phyloP scores from a whole-genome alignment of 768 basidiomycete species.

The Nevesoporus exiguus region DNA sequence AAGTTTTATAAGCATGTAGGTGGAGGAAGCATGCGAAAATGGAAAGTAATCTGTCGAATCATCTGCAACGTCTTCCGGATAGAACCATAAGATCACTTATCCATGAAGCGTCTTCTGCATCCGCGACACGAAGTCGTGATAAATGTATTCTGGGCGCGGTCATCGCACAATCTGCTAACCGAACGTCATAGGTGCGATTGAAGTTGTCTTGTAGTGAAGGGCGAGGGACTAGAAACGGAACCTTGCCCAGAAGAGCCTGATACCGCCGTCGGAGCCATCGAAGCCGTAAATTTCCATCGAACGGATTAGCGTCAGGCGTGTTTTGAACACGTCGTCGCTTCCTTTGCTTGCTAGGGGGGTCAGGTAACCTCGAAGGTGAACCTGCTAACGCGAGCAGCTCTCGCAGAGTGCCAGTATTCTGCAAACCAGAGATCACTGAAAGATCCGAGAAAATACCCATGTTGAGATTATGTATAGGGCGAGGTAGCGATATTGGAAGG shows the following conservation, averaged over 20 bases:
- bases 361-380: conserved; percentile 21
- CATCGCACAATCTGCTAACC: conserved; percentile 31
- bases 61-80: conserved; percentile 2
- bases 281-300: conserved; percentile 16
- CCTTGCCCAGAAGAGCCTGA: conserved; percentile 52
- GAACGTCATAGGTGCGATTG: conserved; percentile 29
- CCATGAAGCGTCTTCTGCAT: conserved; percentile 37
- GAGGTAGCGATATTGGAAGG: conserved; percentile 43
- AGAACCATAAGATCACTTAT: conserved; percentile 15
- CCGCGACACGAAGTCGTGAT: conserved; percentile 22
- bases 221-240: conserved; percentile 51
- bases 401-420: conserved; percentile 40
- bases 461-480: conserved; percentile 5
- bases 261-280: conserved; percentile 50
- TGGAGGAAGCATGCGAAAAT: neutral
- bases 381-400: conserved; percentile 47
- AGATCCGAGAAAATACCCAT: conserved; percentile 14
- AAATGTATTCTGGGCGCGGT: conserved; percentile 15
- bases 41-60: neutral
- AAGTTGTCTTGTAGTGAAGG: neutral
- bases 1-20: neutral
- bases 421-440: conserved; percentile 40
- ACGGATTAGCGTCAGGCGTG: conserved; percentile 4
- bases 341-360: conserved; percentile 31
- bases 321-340: neutral